Evolutionary conservation across 495 filamentous ascomycete species (phyloP).

Genomic region (Hyaloscypha hepaticicola): DNA sequence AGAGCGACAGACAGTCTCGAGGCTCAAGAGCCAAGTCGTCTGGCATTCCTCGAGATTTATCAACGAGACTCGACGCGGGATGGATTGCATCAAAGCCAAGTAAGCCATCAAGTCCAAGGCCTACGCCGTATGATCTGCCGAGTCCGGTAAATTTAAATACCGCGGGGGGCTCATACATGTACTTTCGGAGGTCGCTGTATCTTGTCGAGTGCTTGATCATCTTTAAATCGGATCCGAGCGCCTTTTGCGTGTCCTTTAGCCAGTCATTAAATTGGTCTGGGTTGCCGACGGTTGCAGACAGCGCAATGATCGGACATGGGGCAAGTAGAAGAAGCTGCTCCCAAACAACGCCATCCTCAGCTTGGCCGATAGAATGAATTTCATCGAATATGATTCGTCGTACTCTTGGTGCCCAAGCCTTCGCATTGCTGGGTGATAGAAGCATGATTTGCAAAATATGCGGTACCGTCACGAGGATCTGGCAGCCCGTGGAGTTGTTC

Average conservation of each 20-base stretch:
- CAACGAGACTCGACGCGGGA: constrained; percentile 60
- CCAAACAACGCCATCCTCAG: constrained; percentile 77
- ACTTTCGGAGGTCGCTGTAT: constrained; percentile 76
- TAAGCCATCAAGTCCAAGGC: constrained; percentile 52
- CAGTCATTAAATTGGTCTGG: constrained; percentile 67
- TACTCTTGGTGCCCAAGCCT: constrained; percentile 62
- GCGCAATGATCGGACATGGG: constrained; percentile 75
- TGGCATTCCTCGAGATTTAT: constrained; percentile 57
- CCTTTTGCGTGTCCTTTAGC: constrained; percentile 59
- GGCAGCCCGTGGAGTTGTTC: constrained; percentile 68
- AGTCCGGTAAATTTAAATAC: constrained; percentile 59
- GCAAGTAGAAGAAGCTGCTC: constrained; percentile 74
- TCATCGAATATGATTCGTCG: constrained; percentile 81
- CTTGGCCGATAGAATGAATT: constrained; percentile 77
- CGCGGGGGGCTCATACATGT: constrained; percentile 53
- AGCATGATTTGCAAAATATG: constrained; percentile 80
- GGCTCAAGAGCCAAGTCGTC: constrained; percentile 68
- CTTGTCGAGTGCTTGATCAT: constrained; percentile 65
- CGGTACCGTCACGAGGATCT: constrained; percentile 74
- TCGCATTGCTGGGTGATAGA: constrained; percentile 64
- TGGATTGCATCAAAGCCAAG: constrained; percentile 59
- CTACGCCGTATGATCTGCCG: constrained; percentile 39
- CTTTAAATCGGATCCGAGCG: constrained; percentile 53
- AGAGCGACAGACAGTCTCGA: constrained; percentile 65
- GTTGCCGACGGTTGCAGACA: constrained; percentile 80